phyloP scores from a whole-genome alignment of 1,284 basidiomycete species.

The Ceratobasidium sp. region DNA sequence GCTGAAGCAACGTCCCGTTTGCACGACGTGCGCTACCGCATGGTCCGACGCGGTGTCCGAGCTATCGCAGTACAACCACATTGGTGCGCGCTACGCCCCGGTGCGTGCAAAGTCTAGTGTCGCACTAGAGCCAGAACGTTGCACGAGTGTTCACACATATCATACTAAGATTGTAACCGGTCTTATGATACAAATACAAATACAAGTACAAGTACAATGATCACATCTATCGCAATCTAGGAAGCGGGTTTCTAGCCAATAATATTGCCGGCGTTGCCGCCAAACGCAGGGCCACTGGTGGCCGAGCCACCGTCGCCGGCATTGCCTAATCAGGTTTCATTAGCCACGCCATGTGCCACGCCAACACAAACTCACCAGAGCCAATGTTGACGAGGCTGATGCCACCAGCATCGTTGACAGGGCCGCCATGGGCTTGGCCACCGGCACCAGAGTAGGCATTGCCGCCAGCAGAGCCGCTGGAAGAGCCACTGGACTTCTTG shows the following conservation, averaged over 20 bases:
- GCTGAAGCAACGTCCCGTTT: slow-evolving; percentile 75
- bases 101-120: slow-evolving; percentile 61
- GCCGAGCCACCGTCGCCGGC: slow-evolving; percentile 33
- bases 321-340: slow-evolving; percentile 16
- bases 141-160: slow-evolving; percentile 23
- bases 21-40: slow-evolving; percentile 77
- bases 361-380: slow-evolving; percentile 14
- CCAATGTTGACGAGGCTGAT: slow-evolving; percentile 38
- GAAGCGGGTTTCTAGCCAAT: slow-evolving; percentile 10
- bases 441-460: slow-evolving; percentile 30
- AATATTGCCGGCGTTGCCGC: slow-evolving; percentile 33
- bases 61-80: slow-evolving; percentile 80
- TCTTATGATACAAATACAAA: slow-evolving; percentile 24
- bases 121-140: neutral
- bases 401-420: neutral
- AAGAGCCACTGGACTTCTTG: slow-evolving; percentile 13
- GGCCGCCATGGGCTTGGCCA: slow-evolving; percentile 27
- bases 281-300: slow-evolving; percentile 31
- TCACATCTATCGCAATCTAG: neutral
- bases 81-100: slow-evolving; percentile 81
- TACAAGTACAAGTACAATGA: slow-evolving; percentile 38
- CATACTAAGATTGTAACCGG: slow-evolving; percentile 5
- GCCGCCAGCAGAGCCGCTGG: slow-evolving; percentile 38
- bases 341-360: neutral
- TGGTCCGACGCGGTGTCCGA: slow-evolving; percentile 72